phyloP scores from a whole-genome alignment of 78 protist genomes.

The Dictyostelium citrinum region DNA sequence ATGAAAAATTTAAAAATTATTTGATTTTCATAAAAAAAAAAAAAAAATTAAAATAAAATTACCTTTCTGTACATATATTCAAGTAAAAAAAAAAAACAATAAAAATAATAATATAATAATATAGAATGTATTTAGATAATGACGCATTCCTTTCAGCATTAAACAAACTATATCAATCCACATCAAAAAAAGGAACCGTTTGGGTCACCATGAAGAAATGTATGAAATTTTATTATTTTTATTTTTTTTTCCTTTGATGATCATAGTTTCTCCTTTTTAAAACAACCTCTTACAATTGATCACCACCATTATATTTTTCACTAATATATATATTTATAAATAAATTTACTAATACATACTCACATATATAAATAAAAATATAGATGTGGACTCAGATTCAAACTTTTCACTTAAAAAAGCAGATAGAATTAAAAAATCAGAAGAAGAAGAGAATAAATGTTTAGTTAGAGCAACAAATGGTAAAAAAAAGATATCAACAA shows the following conservation, averaged over 20 bases:
- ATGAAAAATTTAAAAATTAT: no score
- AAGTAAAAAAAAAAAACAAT: neutral
- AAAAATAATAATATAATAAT: neutral
- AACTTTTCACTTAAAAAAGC: neutral
- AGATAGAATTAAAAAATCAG: neutral
- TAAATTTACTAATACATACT: neutral
- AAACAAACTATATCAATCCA: slow-evolving; percentile 13
- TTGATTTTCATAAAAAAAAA: no score
- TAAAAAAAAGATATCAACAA: slow-evolving; percentile 46
- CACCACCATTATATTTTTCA: no score
- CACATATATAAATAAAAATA: neutral
- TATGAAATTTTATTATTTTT: neutral
- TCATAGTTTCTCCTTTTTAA: no score
- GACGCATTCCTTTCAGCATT: slow-evolving; percentile 25
- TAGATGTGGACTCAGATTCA: slow-evolving; percentile 41
- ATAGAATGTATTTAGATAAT: slow-evolving; percentile 10
- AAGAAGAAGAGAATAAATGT: slow-evolving; percentile 53
- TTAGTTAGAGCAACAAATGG: slow-evolving; percentile 60
- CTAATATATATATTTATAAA: no score
- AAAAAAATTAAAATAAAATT: neutral
- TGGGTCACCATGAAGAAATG: slow-evolving; percentile 64
- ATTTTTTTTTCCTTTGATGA: neutral
- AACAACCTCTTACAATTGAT: no score
- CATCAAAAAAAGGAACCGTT: slow-evolving; percentile 30
- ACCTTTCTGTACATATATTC: neutral